A percentile compares a stretch with the other conserved stretches of the same genome.
phyloP scores from a whole-genome alignment of 2,329 filamentous ascomycete species.

The Exophiala sp. region DNA sequence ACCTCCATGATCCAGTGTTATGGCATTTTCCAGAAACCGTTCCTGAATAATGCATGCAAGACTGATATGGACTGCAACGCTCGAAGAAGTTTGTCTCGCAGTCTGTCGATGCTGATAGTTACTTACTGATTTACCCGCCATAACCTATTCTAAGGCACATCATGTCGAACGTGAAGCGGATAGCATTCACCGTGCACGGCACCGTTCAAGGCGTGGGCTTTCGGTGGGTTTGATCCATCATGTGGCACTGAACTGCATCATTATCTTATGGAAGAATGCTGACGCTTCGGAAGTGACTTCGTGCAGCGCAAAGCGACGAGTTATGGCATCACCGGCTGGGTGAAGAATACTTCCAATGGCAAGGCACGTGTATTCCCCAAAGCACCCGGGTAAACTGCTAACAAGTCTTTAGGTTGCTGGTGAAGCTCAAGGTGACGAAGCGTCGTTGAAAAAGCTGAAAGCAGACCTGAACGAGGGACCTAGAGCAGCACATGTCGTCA shows the following conservation, averaged over 20 bases:
- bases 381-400: constrained; percentile 3
- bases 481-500: constrained; percentile 62
- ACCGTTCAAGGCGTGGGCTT: constrained; percentile 29
- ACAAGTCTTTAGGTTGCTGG: constrained; percentile 64
- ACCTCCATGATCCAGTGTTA: neutral
- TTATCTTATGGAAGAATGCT: neutral
- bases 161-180: constrained; percentile 22
- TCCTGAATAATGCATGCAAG: neutral
- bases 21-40: neutral
- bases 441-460: constrained; percentile 62
- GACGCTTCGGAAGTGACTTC: constrained; percentile 33
- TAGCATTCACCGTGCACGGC: constrained; percentile 27
- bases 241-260: neutral
- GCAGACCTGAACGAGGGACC: constrained; percentile 72
- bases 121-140: neutral
- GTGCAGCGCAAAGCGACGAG: constrained; percentile 40
- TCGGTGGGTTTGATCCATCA: constrained; percentile 17
- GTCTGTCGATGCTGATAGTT: neutral
- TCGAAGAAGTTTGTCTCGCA: neutral
- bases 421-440: constrained; percentile 72
- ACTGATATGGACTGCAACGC: neutral
- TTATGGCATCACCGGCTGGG: constrained; percentile 45
- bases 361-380: constrained; percentile 32
- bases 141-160: neutral
- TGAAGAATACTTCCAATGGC: constrained; percentile 44